Conservation (phyloP, 768 basidiomycete species). For the Polyporus arcularius region DNA sequence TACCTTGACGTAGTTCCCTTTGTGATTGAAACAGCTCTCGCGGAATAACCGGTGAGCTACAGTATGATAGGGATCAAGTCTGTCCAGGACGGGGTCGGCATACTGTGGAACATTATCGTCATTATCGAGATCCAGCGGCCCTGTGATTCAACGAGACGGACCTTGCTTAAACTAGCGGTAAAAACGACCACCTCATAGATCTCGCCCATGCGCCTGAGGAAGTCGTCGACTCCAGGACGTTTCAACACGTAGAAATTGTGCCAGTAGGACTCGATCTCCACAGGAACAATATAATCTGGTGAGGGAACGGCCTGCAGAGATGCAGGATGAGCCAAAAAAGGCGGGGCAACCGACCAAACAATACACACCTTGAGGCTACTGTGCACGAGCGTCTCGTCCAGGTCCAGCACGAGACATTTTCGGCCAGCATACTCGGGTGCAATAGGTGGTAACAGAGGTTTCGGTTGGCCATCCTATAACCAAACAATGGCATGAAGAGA, state of each 20-base stretch:
- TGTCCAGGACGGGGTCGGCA: slow-evolving; percentile 97
- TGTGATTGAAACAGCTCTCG: slow-evolving; percentile 98
- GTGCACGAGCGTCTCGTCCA: slow-evolving; percentile 98
- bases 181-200: slow-evolving; percentile 98
- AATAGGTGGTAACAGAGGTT: slow-evolving; percentile 87
- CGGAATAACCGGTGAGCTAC: slow-evolving; percentile 94
- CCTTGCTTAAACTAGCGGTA: slow-evolving; percentile 97
- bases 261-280: slow-evolving; percentile 97
- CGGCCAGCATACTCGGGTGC: slow-evolving; percentile 78
- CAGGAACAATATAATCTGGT: slow-evolving; percentile 97
- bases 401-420: slow-evolving; percentile 95
- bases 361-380: slow-evolving; percentile 91
- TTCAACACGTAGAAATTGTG: slow-evolving; percentile 99
- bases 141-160: slow-evolving; percentile 35
- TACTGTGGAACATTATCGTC: slow-evolving; percentile 54
- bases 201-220: slow-evolving; percentile 97
- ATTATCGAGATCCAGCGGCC: slow-evolving; percentile 2
- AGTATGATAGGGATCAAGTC: slow-evolving; percentile 88
- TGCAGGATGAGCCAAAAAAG: no score
- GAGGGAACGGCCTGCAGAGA: slow-evolving; percentile 60
- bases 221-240: slow-evolving; percentile 96
- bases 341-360: no score
- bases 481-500: not conserved
- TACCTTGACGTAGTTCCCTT: slow-evolving; percentile 99
- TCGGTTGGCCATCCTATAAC: slow-evolving; percentile 77